Evolutionary conservation across 768 basidiomycete species (phyloP).

Genomic region (Macrolepiota fuliginosa): DNA sequence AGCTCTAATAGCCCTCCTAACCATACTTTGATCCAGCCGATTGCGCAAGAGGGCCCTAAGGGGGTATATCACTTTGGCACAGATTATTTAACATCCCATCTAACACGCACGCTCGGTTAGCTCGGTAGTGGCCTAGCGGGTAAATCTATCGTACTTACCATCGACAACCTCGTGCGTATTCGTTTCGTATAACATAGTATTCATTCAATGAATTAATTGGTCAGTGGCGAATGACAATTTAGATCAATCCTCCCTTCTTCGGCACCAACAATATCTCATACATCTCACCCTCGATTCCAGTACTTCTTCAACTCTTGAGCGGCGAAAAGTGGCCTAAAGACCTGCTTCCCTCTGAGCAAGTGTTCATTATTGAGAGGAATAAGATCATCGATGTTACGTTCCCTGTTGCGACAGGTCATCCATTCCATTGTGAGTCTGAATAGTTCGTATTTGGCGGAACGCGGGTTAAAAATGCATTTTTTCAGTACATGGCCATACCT

Average conservation of each 20-base stretch:
- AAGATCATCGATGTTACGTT: slow-evolving; percentile 46
- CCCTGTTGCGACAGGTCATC: slow-evolving; percentile 26
- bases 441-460: neutral
- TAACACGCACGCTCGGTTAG: neutral
- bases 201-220: neutral
- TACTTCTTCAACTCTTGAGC: slow-evolving; percentile 32
- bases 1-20: neutral
- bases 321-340: slow-evolving; percentile 25
- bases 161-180: neutral
- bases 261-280: slow-evolving; percentile 16
- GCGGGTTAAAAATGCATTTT: neutral
- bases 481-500: slow-evolving; percentile 17
- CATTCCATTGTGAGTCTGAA: slow-evolving; percentile 11
- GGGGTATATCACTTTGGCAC: neutral
- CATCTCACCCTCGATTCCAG: slow-evolving; percentile 33
- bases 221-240: slow-evolving; percentile 15
- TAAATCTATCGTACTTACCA: neutral
- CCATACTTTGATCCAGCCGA: slow-evolving; percentile 16
- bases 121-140: slow-evolving; percentile 28
- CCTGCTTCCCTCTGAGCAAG: slow-evolving; percentile 21
- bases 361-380: slow-evolving; percentile 30
- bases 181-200: neutral
- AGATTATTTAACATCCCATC: neutral
- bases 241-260: slow-evolving; percentile 13
- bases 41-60: slow-evolving; percentile 3